Evolutionary conservation across 768 basidiomycete genomes (phyloP).

Genomic region (Hysterangium stoloniferum): DNA sequence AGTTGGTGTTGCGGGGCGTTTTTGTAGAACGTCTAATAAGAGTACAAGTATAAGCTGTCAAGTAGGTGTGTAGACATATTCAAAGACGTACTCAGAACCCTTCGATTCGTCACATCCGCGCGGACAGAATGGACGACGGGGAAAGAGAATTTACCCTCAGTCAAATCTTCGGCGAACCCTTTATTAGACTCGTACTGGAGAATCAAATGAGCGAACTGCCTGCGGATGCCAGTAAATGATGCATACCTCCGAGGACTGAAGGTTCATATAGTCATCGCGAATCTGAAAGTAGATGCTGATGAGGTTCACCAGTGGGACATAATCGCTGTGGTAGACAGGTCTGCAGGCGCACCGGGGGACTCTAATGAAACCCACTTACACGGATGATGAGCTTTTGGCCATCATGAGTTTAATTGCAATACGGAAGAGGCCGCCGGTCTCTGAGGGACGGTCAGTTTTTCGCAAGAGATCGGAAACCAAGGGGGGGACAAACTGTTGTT

Average conservation of each 20-base stretch:
- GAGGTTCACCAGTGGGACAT: constrained; percentile 48
- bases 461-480: background rate
- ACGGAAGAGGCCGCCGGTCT: constrained; percentile 90
- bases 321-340: constrained; percentile 41
- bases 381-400: constrained; percentile 39
- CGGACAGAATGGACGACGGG: constrained; percentile 88
- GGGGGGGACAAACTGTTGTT: constrained; percentile 65
- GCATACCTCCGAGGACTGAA: constrained; percentile 7
- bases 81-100: constrained; percentile 65
- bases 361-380: too few relatives aligned
- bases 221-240: background rate
- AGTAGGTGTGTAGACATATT: background rate
- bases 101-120: constrained; percentile 65
- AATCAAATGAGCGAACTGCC: background rate
- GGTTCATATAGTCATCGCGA: constrained; percentile 41
- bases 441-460: constrained; percentile 41
- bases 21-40: constrained; percentile 76
- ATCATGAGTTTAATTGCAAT: constrained; percentile 96
- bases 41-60: background rate
- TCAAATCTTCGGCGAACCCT: constrained; percentile 88
- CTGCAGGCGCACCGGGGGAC: too few relatives aligned
- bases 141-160: constrained; percentile 97
- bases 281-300: constrained; percentile 55
- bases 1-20: constrained; percentile 73
- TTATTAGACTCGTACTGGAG: constrained; percentile 77